phyloP scores from a whole-genome alignment of 2,329 filamentous ascomycete species.

The Phoma sp. region DNA sequence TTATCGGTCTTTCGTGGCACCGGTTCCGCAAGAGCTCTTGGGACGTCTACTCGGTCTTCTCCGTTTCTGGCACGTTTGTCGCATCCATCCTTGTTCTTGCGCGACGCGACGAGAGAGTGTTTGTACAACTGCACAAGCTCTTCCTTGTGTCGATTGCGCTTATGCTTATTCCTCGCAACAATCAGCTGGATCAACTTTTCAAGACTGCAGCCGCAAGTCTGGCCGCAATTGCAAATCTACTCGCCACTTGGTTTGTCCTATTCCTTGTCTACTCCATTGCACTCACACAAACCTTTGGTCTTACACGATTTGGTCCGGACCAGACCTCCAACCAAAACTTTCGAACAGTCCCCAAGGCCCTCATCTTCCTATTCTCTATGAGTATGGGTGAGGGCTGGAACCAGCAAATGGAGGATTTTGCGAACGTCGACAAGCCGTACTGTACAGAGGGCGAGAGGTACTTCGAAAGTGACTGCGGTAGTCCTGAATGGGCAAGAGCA shows the following conservation, averaged over 20 bases:
- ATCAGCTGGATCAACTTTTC: slow-evolving; percentile 96
- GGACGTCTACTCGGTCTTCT: slow-evolving; percentile 87
- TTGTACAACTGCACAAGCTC: slow-evolving; percentile 86
- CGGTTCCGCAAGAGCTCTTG: slow-evolving; percentile 92
- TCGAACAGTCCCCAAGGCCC: slow-evolving; percentile 87
- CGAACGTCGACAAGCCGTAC: slow-evolving; percentile 75
- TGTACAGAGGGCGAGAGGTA: slow-evolving; percentile 77
- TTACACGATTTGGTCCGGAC: slow-evolving; percentile 81
- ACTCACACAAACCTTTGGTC: slow-evolving; percentile 91
- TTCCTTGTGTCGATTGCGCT: slow-evolving; percentile 90
- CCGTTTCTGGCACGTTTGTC: slow-evolving; percentile 78
- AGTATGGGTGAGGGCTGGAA: slow-evolving; percentile 98
- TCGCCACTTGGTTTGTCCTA: slow-evolving; percentile 96
- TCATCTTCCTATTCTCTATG: slow-evolving; percentile 91
- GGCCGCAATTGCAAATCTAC: slow-evolving; percentile 84
- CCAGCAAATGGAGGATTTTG: slow-evolving; percentile 93
- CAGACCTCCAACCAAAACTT: slow-evolving; percentile 87
- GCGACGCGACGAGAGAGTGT: slow-evolving; percentile 61
- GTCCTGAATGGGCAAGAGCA: slow-evolving; percentile 82
- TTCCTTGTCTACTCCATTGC: slow-evolving; percentile 97
- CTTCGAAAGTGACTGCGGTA: slow-evolving; percentile 91
- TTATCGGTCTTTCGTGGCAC: slow-evolving; percentile 88
- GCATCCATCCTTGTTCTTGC: slow-evolving; percentile 80
- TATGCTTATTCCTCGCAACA: slow-evolving; percentile 92
- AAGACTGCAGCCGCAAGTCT: slow-evolving; percentile 97